These are phyloP conservation scores for Sordariomycetes sp. DNA, from an alignment of 2,329 filamentous ascomycete genomes.

Conservation along the genomic window DNA sequence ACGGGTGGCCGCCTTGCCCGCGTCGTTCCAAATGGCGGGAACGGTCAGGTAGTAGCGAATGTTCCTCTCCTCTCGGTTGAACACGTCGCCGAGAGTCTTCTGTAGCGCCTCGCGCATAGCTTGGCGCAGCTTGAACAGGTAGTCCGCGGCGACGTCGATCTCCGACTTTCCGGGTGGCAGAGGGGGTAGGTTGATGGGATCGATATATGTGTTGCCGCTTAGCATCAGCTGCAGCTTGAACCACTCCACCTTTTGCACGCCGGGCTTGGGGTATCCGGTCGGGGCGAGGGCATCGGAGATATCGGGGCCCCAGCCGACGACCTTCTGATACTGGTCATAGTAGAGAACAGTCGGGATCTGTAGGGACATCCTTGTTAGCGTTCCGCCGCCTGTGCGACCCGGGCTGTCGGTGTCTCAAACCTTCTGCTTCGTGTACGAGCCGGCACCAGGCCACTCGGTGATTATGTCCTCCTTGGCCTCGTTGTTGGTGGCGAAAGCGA, in stretches of 20 bases:
- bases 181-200: constrained; percentile 95
- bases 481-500: constrained; percentile 93
- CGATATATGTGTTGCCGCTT: constrained; percentile 97
- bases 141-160: constrained; percentile 98
- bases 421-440: constrained; percentile 98
- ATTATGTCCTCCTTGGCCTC: constrained; percentile 98
- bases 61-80: constrained; percentile 95
- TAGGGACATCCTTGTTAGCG: background rate
- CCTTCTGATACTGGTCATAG: constrained; percentile 98
- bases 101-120: constrained; percentile 93
- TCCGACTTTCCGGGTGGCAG: constrained; percentile 96
- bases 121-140: constrained; percentile 94
- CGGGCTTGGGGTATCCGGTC: constrained; percentile 93
- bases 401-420: constrained; percentile 29
- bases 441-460: constrained; percentile 95
- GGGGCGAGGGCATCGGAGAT: constrained; percentile 94
- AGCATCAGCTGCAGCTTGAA: constrained; percentile 99
- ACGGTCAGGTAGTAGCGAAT: constrained; percentile 97
- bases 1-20: constrained; percentile 91
- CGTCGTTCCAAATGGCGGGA: constrained; percentile 99
- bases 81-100: constrained; percentile 94
- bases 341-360: constrained; percentile 98
- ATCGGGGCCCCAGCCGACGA: constrained; percentile 98
- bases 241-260: constrained; percentile 98
- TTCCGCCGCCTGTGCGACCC: background rate